Conservation (phyloP, 192 early-diverging fungal genomes). For the Coemansia erecta region DNA sequence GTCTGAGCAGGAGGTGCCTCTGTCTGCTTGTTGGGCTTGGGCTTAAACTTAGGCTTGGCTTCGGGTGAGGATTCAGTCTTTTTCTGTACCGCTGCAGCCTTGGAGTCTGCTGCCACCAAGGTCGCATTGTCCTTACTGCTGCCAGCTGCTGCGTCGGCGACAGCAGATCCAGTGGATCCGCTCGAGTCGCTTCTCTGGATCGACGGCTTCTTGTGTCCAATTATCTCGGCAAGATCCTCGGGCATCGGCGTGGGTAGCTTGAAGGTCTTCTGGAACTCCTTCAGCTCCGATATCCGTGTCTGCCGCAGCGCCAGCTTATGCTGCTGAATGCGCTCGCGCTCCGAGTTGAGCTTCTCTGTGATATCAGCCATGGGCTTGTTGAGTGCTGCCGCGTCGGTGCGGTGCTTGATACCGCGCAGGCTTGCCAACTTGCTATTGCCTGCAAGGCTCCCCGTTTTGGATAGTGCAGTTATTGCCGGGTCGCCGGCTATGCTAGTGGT, state of each 20-base stretch:
- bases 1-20: neutral
- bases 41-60: slow-evolving; percentile 1
- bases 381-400: slow-evolving; percentile 50
- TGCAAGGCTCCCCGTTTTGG: slow-evolving; percentile 16
- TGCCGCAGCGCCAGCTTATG: slow-evolving; percentile 71
- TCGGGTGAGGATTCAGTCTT: neutral
- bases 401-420: slow-evolving; percentile 52
- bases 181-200: slow-evolving; percentile 15
- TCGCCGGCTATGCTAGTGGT: slow-evolving; percentile 18
- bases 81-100: neutral
- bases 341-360: slow-evolving; percentile 60
- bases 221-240: slow-evolving; percentile 73
- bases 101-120: neutral
- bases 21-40: neutral
- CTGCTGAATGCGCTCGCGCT: slow-evolving; percentile 75
- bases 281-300: slow-evolving; percentile 75
- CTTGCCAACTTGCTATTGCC: slow-evolving; percentile 45
- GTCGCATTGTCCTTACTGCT: too few species aligned
- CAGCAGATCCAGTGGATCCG: slow-evolving; percentile 8
- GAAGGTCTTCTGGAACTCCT: slow-evolving; percentile 75
- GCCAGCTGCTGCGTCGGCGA: neutral
- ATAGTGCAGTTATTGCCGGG: slow-evolving; percentile 33
- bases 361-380: slow-evolving; percentile 60
- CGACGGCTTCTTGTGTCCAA: slow-evolving; percentile 55
- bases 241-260: slow-evolving; percentile 82